phyloP scores from a whole-genome alignment of 805 yeast species.

The Metschnikowia anglica region DNA sequence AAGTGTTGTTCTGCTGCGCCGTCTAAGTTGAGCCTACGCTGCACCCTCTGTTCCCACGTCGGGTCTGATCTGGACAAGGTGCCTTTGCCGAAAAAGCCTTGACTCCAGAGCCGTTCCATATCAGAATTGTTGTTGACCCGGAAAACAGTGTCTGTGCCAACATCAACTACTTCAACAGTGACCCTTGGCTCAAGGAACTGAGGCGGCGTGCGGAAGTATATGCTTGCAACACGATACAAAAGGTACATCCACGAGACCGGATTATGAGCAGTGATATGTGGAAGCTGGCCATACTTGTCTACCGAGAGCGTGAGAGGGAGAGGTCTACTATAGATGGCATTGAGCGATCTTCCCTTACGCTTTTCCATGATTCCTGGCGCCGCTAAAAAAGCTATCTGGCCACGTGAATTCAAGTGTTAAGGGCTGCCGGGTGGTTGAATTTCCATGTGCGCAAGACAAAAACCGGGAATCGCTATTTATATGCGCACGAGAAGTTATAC shows the following conservation, averaged over 20 bases:
- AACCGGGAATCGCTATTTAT: not conserved
- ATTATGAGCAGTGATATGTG: conserved; percentile 59
- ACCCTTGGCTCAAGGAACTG: conserved; percentile 21
- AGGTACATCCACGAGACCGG: conserved; percentile 63
- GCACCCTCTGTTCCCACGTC: conserved; percentile 75
- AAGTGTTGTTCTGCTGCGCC: conserved; percentile 23
- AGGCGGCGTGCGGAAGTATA: conserved; percentile 27
- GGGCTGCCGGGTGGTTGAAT: conserved; percentile 3
- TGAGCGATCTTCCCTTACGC: conserved; percentile 31
- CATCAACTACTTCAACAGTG: conserved; percentile 22
- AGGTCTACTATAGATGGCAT: conserved; percentile 44
- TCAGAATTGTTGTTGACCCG: conserved; percentile 43
- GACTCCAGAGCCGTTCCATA: conserved; percentile 66
- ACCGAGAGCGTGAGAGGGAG: conserved; percentile 53
- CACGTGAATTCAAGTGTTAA: not conserved
- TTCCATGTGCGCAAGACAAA: not conserved
- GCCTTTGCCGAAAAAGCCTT: conserved; percentile 95
- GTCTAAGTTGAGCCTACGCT: conserved; percentile 39
- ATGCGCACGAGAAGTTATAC: not conserved
- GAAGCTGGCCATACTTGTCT: conserved; percentile 43
- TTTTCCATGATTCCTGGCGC: conserved; percentile 29
- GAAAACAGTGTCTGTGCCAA: conserved; percentile 29
- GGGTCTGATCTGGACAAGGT: conserved; percentile 88
- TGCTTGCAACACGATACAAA: conserved; percentile 31
- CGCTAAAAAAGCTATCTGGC: not conserved